Evolutionary conservation across 2,329 filamentous ascomycete genomes (phyloP).

Genomic region (Epichloe coenophiala): DNA sequence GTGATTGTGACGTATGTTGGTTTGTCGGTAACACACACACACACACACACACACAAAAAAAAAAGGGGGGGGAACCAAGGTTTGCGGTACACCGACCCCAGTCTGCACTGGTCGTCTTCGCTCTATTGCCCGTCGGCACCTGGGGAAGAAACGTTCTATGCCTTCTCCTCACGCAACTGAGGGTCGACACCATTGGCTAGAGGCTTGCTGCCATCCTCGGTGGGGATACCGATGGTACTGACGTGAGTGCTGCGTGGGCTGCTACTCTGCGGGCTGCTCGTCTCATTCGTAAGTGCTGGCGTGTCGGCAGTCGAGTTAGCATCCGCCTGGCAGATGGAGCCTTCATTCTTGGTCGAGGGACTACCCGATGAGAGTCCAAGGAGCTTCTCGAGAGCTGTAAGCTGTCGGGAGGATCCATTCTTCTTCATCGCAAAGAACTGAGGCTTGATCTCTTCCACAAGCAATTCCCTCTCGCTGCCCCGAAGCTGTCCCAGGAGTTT

Average conservation of each 20-base stretch:
- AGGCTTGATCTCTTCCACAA: constrained; percentile 51
- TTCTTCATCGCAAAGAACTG: constrained; percentile 50
- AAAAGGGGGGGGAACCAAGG: background rate
- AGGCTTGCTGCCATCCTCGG: constrained; percentile 16
- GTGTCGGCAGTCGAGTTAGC: constrained; percentile 44
- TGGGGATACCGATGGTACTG: constrained; percentile 33
- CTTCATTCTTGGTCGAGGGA: constrained; percentile 12
- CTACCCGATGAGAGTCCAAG: constrained; percentile 13
- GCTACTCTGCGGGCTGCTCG: constrained; percentile 55
- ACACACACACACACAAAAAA: background rate
- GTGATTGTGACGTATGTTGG: background rate
- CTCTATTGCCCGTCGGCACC: background rate
- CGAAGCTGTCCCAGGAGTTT: constrained; percentile 58
- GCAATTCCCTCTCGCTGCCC: constrained; percentile 41
- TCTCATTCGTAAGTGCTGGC: constrained; percentile 53
- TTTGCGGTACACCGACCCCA: background rate
- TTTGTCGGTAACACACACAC: background rate
- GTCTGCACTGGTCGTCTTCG: background rate
- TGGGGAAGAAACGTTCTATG: constrained; percentile 8
- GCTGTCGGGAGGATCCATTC: constrained; percentile 50
- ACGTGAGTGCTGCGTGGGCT: constrained; percentile 50
- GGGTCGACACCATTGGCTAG: constrained; percentile 7
- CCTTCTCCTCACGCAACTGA: constrained; percentile 19
- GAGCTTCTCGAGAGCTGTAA: constrained; percentile 22
- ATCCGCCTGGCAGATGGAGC: constrained; percentile 29